phyloP scores from a whole-genome alignment of 352 stramenopile species.

The Plasmopara muralis region DNA sequence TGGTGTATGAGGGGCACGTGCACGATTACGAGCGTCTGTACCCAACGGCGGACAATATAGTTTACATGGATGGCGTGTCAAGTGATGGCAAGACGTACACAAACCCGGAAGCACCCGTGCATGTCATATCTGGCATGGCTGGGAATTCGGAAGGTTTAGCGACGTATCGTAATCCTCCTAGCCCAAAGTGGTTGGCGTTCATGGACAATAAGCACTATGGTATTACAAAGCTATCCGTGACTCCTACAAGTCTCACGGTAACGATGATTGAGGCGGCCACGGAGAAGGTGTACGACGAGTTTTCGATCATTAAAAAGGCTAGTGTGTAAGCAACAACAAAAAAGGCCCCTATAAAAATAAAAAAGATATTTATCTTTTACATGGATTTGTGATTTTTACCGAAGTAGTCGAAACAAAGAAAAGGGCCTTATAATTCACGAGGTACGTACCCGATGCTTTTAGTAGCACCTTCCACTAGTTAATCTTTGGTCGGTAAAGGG shows the following conservation, averaged over 20 bases:
- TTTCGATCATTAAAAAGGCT: slow-evolving; percentile 34
- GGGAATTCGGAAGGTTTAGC: slow-evolving; percentile 29
- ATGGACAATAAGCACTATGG: slow-evolving; percentile 23
- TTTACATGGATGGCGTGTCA: slow-evolving; percentile 33
- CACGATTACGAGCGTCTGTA: slow-evolving; percentile 47
- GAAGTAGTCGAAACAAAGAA: no score
- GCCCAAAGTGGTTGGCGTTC: slow-evolving; percentile 23
- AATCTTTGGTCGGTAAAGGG: no score
- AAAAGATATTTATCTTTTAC: no score
- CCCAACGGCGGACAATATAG: slow-evolving; percentile 23
- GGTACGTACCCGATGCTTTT: no score
- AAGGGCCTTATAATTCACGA: no score
- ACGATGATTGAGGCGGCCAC: slow-evolving; percentile 20
- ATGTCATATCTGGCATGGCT: slow-evolving; percentile 35
- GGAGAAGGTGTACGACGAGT: slow-evolving; percentile 25
- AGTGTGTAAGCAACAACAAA: no score
- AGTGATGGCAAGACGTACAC: slow-evolving; percentile 26
- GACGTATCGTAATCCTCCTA: slow-evolving; percentile 10
- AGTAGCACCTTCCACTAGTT: no score
- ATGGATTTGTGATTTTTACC: no score
- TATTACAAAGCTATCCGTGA: slow-evolving; percentile 15
- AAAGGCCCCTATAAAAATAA: no score
- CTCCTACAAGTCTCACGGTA: slow-evolving; percentile 20
- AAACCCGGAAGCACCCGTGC: slow-evolving; percentile 44
- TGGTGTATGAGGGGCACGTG: slow-evolving; percentile 41